Base-by-base conservation (phyloP, 352 stramenopile genomes). In the Lagenidium giganteum region DNA sequence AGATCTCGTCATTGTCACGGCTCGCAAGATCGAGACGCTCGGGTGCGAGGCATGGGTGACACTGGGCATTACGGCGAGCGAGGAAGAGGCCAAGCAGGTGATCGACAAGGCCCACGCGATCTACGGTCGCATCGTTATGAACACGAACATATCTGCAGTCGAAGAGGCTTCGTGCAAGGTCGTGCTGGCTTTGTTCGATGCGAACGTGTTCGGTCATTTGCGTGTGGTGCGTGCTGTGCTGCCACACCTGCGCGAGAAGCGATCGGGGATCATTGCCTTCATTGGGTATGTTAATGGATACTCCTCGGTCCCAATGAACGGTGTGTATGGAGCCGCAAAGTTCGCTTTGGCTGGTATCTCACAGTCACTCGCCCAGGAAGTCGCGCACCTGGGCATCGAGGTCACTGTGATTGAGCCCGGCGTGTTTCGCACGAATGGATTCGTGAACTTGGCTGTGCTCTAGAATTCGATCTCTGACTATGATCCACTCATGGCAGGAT, bases 181-280 rank as follows among this genome's bases (percentile, higher is more conserved):
- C 26, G 46, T 77, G 22, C 41, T 55, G 14, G 56, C 54, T 14
- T 39, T 62, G 36, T 77, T 62, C 59, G 58, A 69, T 47, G 73
- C 66, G 23, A 73, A 77, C 28, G 58, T 77, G 5, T 79, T 75
- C 23, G 67, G 67, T 21, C 51, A 69, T 47, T 38, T 67, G 37
- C 44, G 43, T 4, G 41, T 70, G 27, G 17, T 66, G 22, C 59
- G 63, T 18, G 59, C 42, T 6, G 58, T 71, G 23, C 47, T 77
- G 38, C 61, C 67, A 3, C 52, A 60, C 39, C 71, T 77, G 66
- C 66, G 66, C 5, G 40, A 46, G 23, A 54, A 70, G 17, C 29
- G 46, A 13, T 46, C 49, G 13, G 67, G 67, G 7, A 32, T 66
- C 21, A 61, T 79, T n/a, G 67, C 61, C 11, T 70, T 67, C 40